Percentiles rank a stretch among this genome's conserved stretches.
These are phyloP conservation scores for Holtermanniella nyarrowii DNA, from an alignment of 768 basidiomycete genomes.

Conservation along the genomic window DNA sequence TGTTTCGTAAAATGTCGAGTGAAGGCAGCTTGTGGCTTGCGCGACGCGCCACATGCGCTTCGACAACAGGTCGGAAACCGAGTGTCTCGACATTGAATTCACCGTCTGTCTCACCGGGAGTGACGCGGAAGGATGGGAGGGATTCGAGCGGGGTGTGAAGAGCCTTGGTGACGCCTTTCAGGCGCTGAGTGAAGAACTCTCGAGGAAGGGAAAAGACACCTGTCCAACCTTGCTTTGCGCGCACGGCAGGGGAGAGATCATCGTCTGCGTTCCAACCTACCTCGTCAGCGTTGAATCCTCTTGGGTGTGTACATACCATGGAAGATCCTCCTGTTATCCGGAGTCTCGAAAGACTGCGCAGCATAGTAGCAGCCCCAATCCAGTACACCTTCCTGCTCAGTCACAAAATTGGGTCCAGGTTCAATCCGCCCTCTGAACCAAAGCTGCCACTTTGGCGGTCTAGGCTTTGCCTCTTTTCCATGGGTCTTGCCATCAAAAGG, in stretches of 20 bases:
- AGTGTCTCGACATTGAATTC: not conserved
- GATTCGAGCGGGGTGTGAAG: not conserved
- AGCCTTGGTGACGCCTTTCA: not conserved
- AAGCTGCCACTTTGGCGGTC: not conserved
- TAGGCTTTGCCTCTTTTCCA: not conserved
- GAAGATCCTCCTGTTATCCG: not conserved
- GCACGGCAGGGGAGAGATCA: not conserved
- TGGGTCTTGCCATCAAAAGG: not conserved
- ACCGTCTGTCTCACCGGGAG: not conserved
- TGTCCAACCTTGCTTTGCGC: slow-evolving; percentile 4
- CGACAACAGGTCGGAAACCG: not conserved
- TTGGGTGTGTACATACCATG: too few relatives aligned
- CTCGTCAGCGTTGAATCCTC: not conserved
- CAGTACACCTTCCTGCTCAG: not conserved
- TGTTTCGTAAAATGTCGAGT: too few relatives aligned
- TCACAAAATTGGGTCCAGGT: not conserved
- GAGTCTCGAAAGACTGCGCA: not conserved
- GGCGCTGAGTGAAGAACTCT: not conserved
- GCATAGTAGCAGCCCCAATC: slow-evolving; percentile 7
- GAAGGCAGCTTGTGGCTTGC: too few relatives aligned
- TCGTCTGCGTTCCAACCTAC: not conserved
- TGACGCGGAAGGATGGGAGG: not conserved
- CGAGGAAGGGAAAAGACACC: slow-evolving; percentile 3
- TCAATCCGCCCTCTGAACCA: not conserved
- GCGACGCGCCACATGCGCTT: too few relatives aligned